These are phyloP conservation scores for Metschnikowia dekortorum DNA, from an alignment of 805 yeast species.

Conservation along the genomic window DNA sequence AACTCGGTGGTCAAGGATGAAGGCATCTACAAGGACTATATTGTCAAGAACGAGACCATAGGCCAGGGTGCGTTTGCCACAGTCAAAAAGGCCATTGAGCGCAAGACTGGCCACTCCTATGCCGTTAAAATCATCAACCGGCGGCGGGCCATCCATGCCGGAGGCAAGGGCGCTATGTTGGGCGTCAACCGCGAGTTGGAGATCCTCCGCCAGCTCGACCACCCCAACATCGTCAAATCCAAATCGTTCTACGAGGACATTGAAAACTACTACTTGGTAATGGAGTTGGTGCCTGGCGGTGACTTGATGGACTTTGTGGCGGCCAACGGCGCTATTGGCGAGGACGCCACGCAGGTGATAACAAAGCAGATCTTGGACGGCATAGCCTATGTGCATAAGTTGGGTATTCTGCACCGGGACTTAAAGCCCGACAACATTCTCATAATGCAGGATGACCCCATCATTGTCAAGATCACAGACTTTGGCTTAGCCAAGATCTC, in stretches of 20 bases:
- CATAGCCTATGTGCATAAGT: slow-evolving; percentile 77
- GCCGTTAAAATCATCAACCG: slow-evolving; percentile 91
- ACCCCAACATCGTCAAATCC: slow-evolving; percentile 78
- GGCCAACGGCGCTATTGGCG: slow-evolving; percentile 87
- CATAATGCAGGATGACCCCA: slow-evolving; percentile 88
- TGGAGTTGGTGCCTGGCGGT: slow-evolving; percentile 96
- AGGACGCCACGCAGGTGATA: slow-evolving; percentile 83
- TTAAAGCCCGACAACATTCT: slow-evolving; percentile 93
- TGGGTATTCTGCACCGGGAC: slow-evolving; percentile 95
- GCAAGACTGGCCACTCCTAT: slow-evolving; percentile 76
- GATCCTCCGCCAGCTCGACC: slow-evolving; percentile 71
- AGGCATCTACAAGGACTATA: slow-evolving; percentile 67
- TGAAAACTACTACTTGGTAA: slow-evolving; percentile 77
- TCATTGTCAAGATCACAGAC: slow-evolving; percentile 87
- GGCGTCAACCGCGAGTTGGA: slow-evolving; percentile 86
- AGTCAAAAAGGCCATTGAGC: slow-evolving; percentile 84
- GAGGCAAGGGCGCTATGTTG: slow-evolving; percentile 51
- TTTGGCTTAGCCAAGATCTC: slow-evolving; percentile 93
- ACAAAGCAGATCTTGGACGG: slow-evolving; percentile 81
- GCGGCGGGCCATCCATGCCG: slow-evolving; percentile 66
- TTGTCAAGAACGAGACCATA: slow-evolving; percentile 75
- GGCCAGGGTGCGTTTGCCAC: slow-evolving; percentile 99
- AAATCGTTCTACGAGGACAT: slow-evolving; percentile 83
- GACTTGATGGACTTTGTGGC: slow-evolving; percentile 97
- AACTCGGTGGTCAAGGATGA: slow-evolving; percentile 36